Conservation (phyloP, 176 grass and related monocot species). For the Aegilops umbellulata region DNA sequence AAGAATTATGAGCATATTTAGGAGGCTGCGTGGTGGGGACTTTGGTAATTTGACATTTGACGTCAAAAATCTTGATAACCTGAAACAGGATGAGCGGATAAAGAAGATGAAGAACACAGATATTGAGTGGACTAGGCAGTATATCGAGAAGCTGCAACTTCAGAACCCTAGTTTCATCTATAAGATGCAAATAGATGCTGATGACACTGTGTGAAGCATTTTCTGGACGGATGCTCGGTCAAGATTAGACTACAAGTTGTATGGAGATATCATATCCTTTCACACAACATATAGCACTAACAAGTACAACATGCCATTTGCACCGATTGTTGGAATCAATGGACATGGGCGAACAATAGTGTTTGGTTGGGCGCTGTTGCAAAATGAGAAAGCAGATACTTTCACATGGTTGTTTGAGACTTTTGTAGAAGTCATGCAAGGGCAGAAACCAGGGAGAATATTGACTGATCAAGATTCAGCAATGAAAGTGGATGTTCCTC, state of each 20-base stretch:
- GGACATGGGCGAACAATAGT: background rate
- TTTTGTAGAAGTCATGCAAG: conserved; percentile 27
- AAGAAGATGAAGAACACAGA: conserved; percentile 2
- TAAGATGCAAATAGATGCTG: background rate
- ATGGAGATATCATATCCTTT: conserved; percentile 19
- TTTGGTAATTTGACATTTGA: too few relatives aligned
- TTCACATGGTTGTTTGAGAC: conserved; percentile 27
- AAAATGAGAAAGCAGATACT: background rate
- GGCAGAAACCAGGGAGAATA: conserved; percentile 13
- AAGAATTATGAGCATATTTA: conserved; percentile 19
- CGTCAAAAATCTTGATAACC: background rate
- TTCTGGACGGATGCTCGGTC: conserved; percentile 14
- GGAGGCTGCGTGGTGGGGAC: background rate
- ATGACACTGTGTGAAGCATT: background rate
- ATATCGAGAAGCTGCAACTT: background rate
- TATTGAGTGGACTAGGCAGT: background rate
- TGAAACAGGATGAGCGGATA: background rate
- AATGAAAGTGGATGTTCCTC: background rate
- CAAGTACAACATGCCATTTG: background rate
- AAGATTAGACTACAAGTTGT: conserved; percentile 23
- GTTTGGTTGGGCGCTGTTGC: conserved; percentile 21
- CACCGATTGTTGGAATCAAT: background rate
- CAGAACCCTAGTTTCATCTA: conserved; percentile 7
- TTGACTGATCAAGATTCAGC: conserved; percentile 25
- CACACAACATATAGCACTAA: background rate